Percentiles rank a stretch among this genome's conserved stretches.
Conservation (phyloP, 257 asterid species). For the Solanum sejunctum region DNA sequence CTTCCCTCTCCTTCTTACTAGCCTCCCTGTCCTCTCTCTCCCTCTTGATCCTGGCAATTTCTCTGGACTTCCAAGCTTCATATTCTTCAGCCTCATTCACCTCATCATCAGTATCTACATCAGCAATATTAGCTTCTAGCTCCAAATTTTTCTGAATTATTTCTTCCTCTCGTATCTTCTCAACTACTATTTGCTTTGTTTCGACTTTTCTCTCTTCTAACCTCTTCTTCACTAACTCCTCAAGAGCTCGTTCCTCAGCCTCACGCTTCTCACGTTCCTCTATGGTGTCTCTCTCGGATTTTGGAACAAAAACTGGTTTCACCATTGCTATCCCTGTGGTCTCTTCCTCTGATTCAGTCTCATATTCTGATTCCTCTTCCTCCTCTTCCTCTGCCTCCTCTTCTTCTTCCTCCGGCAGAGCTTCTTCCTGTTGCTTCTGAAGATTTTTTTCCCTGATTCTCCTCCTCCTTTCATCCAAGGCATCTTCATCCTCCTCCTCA, state of each 20-base stretch:
- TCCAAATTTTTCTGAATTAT: constrained; percentile 75
- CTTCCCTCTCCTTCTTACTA: constrained; percentile 77
- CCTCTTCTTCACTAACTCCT: constrained; percentile 60
- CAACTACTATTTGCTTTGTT: constrained; percentile 67
- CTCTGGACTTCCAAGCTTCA: constrained; percentile 93
- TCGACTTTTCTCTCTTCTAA: constrained; percentile 71
- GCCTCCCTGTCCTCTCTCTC: constrained; percentile 85
- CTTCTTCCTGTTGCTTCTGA: constrained; percentile 68
- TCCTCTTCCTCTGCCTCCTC: constrained; percentile 53
- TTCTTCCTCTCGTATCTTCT: constrained; percentile 76
- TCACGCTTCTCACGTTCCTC: constrained; percentile 88
- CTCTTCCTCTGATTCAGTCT: constrained; percentile 89
- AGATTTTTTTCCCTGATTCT: constrained; percentile 58
- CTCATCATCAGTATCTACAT: constrained; percentile 92
- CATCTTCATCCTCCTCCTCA: constrained; percentile 83
- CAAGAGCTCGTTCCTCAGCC: constrained; percentile 76
- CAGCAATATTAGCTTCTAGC: constrained; percentile 57
- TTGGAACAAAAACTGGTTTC: constrained; percentile 78
- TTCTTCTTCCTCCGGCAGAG: constrained; percentile 71
- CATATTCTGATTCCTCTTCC: constrained; percentile 64
- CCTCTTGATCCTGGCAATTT: constrained; percentile 92
- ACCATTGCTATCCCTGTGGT: constrained; percentile 53
- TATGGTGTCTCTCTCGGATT: constrained; percentile 69
- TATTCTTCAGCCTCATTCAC: constrained; percentile 86
- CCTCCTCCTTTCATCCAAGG: constrained; percentile 70